phyloP scores from a whole-genome alignment of 257 asterid species.

The Cruciata laevipes region DNA sequence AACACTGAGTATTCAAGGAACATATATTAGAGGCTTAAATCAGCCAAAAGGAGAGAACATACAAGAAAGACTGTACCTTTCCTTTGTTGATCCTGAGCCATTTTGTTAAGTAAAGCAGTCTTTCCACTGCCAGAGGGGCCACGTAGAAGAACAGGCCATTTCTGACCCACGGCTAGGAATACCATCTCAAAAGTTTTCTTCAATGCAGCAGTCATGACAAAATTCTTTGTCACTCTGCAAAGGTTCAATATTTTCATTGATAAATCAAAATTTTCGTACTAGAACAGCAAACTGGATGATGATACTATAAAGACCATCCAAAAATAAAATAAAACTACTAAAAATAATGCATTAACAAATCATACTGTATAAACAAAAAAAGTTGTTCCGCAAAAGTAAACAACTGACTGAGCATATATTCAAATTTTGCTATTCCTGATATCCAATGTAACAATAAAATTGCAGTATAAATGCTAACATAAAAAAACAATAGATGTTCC shows the following conservation, averaged over 20 bases:
- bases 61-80: conserved; percentile 37
- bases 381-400: background rate
- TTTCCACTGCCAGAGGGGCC: conserved; percentile 95
- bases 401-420: background rate
- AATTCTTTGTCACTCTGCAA: conserved; percentile 44
- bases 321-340: too few species aligned
- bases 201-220: conserved; percentile 58
- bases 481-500: background rate
- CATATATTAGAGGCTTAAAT: background rate
- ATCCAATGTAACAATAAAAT: background rate
- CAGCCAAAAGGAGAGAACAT: background rate
- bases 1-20: conserved; percentile 34
- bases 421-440: background rate
- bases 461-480: background rate
- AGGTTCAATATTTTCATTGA: conserved; percentile 10
- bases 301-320: background rate
- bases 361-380: background rate
- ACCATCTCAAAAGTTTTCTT: conserved; percentile 73
- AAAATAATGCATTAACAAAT: too few species aligned
- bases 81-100: conserved; percentile 53
- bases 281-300: background rate
- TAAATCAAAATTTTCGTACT: background rate
- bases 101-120: conserved; percentile 59
- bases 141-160: conserved; percentile 93
- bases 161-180: conserved; percentile 70